phyloP scores from a whole-genome alignment of 495 filamentous ascomycete genomes.

The Penicillium maclennaniae region DNA sequence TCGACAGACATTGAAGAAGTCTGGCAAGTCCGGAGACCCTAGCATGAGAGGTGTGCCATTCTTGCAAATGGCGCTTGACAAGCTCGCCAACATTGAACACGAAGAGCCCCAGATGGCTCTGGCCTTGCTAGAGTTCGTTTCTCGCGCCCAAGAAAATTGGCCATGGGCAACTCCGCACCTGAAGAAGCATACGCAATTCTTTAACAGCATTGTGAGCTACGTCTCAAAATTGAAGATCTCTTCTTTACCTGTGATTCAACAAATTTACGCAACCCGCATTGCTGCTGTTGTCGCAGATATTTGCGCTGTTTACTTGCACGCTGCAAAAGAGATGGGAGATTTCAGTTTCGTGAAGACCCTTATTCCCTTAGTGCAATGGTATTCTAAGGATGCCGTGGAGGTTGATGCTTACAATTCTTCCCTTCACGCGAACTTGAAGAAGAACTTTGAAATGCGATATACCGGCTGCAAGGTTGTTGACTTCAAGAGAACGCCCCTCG shows the following conservation, averaged over 20 bases:
- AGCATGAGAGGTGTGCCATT: conserved; percentile 57
- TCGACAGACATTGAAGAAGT: conserved; percentile 61
- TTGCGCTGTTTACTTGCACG: conserved; percentile 86
- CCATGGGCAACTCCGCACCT: conserved; percentile 80
- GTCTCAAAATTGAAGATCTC: conserved; percentile 58
- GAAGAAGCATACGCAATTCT: conserved; percentile 67
- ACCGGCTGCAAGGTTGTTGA: conserved; percentile 62
- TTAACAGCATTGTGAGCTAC: conserved; percentile 63
- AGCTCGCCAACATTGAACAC: conserved; percentile 63
- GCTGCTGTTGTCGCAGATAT: conserved; percentile 81
- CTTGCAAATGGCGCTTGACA: conserved; percentile 69
- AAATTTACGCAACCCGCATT: conserved; percentile 61
- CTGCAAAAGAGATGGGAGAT: conserved; percentile 68
- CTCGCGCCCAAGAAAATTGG: conserved; percentile 84
- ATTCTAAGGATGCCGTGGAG: conserved; percentile 66
- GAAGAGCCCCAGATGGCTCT: conserved; percentile 59
- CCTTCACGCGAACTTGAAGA: conserved; percentile 76
- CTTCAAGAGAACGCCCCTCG: conserved; percentile 71
- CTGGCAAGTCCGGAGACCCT: conserved; percentile 32
- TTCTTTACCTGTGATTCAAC: conserved; percentile 37
- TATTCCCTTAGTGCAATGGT: conserved; percentile 70
- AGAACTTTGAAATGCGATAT: conserved; percentile 78
- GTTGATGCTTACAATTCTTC: conserved; percentile 78
- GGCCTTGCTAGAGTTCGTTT: conserved; percentile 80
- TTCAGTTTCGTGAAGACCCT: conserved; percentile 62